These are phyloP conservation scores for Tricholoma hemisulphureum DNA, from an alignment of 768 basidiomycete species.

Conservation along the genomic window DNA sequence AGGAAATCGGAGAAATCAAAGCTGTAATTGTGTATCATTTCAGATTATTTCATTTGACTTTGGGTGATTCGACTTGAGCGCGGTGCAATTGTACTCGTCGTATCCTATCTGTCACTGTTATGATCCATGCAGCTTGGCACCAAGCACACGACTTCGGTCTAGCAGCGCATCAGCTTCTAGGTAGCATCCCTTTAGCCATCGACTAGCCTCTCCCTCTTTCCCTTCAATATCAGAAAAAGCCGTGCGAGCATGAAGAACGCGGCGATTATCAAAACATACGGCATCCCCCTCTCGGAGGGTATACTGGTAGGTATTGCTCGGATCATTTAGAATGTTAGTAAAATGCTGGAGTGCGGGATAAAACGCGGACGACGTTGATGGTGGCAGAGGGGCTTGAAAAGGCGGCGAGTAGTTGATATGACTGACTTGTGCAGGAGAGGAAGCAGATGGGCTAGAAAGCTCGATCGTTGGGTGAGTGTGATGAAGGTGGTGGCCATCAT, in stretches of 20 bases:
- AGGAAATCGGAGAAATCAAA: constrained; percentile 39
- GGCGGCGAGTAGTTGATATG: constrained; percentile 93
- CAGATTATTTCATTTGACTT: neutral
- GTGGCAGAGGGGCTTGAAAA: constrained; percentile 81
- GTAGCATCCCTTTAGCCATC: constrained; percentile 93
- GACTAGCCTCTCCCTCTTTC: constrained; percentile 49
- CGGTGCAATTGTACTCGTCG: neutral
- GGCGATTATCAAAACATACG: constrained; percentile 88
- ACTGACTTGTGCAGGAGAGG: constrained; percentile 36
- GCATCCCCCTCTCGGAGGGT: constrained; percentile 79
- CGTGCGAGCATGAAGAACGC: constrained; percentile 84
- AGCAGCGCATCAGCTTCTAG: constrained; percentile 64
- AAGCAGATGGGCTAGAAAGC: constrained; percentile 33
- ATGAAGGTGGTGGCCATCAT: constrained; percentile 83
- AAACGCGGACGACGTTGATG: constrained; percentile 52
- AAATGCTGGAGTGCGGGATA: constrained; percentile 66
- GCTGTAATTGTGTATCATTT: constrained; percentile 16
- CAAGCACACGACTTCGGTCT: constrained; percentile 58
- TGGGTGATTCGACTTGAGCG: neutral
- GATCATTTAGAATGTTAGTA: constrained; percentile 52
- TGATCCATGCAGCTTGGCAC: constrained; percentile 23
- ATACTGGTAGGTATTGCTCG: constrained; percentile 54
- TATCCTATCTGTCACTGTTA: neutral
- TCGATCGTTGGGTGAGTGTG: constrained; percentile 74
- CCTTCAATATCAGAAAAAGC: constrained; percentile 56